A percentile compares a stretch with the other conserved stretches of the same genome.
Evolutionary conservation across 208 protist genomes (phyloP).

Genomic region (Acanthamoeba lenticulata): DNA sequence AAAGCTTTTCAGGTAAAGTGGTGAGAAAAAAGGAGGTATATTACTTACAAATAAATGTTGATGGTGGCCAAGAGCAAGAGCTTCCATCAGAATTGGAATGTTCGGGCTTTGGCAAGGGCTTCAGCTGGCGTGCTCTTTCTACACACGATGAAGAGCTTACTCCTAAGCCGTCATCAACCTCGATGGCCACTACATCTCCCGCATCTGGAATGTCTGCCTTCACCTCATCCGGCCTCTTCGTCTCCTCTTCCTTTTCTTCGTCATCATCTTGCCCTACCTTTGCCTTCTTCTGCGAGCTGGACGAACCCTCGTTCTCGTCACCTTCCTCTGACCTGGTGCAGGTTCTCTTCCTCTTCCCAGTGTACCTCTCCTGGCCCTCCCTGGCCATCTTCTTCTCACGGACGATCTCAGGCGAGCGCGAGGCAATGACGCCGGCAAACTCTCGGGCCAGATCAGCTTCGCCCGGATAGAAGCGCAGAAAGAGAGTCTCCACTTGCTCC

Average conservation of each 20-base stretch:
- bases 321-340: too few species aligned
- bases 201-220: background rate
- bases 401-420: background rate
- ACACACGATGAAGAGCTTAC: conserved; percentile 63
- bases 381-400: background rate
- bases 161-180: background rate
- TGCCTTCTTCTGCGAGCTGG: too few species aligned
- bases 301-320: too few species aligned
- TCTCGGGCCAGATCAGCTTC: background rate
- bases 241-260: too few species aligned
- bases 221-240: too few species aligned
- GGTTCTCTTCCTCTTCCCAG: background rate
- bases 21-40: too few species aligned
- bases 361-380: background rate
- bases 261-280: too few species aligned
- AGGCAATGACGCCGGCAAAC: conserved; percentile 38
- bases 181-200: too few species aligned
- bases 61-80: too few species aligned
- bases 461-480: conserved; percentile 88
- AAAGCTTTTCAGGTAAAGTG: too few species aligned
- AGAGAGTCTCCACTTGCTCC: conserved; percentile 89
- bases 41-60: too few species aligned
- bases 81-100: background rate
- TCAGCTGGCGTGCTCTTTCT: background rate
- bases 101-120: background rate